These are phyloP conservation scores for Apophysomyces ossiformis DNA, from an alignment of 371 early-diverging fungal species.

Conservation along the genomic window DNA sequence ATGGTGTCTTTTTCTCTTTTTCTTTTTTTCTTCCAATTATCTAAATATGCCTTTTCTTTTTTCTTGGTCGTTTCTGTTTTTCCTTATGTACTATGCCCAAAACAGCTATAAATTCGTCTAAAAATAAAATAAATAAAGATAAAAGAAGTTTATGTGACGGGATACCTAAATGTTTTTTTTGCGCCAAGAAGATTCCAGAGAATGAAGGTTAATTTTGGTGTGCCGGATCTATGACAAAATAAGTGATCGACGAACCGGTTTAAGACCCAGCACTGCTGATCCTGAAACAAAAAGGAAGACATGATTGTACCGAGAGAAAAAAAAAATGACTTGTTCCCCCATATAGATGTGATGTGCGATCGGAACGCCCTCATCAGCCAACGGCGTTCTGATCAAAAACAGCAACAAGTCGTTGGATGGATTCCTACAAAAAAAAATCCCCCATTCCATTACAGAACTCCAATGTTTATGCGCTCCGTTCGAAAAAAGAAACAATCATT, in stretches of 20 bases:
- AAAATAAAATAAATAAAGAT: slow-evolving; percentile 7
- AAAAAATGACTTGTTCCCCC: neutral
- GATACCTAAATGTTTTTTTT: neutral
- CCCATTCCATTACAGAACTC: no score
- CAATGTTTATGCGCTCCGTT: no score
- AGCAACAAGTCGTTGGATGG: no score
- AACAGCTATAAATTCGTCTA: neutral
- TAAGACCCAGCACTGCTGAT: slow-evolving; percentile 7
- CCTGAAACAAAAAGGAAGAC: neutral
- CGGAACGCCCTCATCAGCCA: no score
- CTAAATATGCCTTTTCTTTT: neutral
- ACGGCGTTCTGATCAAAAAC: no score
- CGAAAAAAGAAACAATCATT: no score
- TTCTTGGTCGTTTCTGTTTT: neutral
- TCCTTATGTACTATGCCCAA: slow-evolving; percentile 10
- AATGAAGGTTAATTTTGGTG: neutral
- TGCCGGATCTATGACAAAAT: neutral
- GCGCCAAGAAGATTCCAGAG: neutral
- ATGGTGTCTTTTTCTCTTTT: no score
- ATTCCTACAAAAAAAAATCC: no score
- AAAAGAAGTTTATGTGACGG: neutral
- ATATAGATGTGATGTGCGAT: neutral
- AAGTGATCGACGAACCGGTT: slow-evolving; percentile 9
- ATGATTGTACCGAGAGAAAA: no score
- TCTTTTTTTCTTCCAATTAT: neutral